Percentiles rank a stretch among this genome's conserved stretches.
phyloP scores from a whole-genome alignment of 768 basidiomycete genomes.

The Boletales sp. region DNA sequence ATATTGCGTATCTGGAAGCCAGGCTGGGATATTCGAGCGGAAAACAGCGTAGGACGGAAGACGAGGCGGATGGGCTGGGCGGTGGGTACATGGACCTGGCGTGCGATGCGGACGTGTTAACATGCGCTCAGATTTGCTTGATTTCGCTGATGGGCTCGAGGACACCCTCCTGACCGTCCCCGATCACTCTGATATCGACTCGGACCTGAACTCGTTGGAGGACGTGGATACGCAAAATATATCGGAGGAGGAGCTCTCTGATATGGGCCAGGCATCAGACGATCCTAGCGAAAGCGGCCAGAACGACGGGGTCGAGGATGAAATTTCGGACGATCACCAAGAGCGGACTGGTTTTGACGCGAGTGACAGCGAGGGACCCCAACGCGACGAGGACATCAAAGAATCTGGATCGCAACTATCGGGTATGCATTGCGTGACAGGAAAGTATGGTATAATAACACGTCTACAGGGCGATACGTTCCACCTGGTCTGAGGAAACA shows the following conservation, averaged over 20 bases:
- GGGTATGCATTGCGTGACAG: slow-evolving; percentile 11
- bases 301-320: slow-evolving; percentile 17
- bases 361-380: neutral
- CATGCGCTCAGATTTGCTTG: slow-evolving; percentile 46
- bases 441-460: neutral
- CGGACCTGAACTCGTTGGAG: neutral
- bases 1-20: slow-evolving; percentile 80
- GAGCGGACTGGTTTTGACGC: slow-evolving; percentile 39
- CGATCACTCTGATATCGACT: neutral
- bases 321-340: slow-evolving; percentile 21
- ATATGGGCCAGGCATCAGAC: slow-evolving; percentile 5
- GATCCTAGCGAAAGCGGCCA: neutral
- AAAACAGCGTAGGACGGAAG: slow-evolving; percentile 40
- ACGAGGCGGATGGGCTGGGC: slow-evolving; percentile 78
- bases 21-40: slow-evolving; percentile 57
- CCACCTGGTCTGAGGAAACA: slow-evolving; percentile 72
- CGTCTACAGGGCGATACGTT: slow-evolving; percentile 54
- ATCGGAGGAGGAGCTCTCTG: neutral
- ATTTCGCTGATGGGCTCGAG: slow-evolving; percentile 40
- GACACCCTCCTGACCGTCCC: neutral
- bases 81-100: slow-evolving; percentile 44
- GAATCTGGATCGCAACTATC: neutral
- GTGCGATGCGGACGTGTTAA: neutral
- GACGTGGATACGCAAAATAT: too few species aligned
- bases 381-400: neutral